Conservation (phyloP, 2,329 filamentous ascomycete species). For the Aspergillus tubingensis region DNA sequence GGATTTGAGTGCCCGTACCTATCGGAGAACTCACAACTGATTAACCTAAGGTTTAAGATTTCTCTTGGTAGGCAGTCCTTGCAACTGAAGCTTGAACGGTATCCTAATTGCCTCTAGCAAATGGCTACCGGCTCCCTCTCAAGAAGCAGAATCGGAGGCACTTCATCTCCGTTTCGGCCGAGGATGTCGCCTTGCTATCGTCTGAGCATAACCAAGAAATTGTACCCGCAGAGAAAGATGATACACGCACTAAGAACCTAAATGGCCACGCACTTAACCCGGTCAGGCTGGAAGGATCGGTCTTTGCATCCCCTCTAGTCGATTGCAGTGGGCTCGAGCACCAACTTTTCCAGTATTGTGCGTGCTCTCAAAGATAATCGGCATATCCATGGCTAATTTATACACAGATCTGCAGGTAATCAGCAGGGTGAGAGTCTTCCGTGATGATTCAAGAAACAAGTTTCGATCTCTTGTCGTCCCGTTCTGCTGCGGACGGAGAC, state of each 20-base stretch:
- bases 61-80: background rate
- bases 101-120: background rate
- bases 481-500: slow-evolving; percentile 1
- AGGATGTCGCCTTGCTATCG: background rate
- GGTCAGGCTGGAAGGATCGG: background rate
- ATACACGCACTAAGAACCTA: background rate
- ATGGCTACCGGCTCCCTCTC: background rate
- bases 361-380: background rate
- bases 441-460: background rate
- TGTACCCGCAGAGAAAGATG: background rate
- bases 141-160: background rate
- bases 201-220: background rate
- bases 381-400: background rate
- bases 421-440: slow-evolving; percentile 1
- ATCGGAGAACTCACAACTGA: background rate
- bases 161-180: background rate
- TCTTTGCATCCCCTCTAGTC: background rate
- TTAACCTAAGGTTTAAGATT: background rate
- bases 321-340: background rate
- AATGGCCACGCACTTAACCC: background rate
- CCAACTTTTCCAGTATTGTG: slow-evolving; percentile 4
- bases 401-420: slow-evolving; percentile 1
- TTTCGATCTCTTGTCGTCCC: slow-evolving; percentile 5
- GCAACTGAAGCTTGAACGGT: background rate
- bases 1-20: slow-evolving; percentile 6